Evolutionary conservation across 768 basidiomycete species (phyloP).

Genomic region (Kwoniella europaea): DNA sequence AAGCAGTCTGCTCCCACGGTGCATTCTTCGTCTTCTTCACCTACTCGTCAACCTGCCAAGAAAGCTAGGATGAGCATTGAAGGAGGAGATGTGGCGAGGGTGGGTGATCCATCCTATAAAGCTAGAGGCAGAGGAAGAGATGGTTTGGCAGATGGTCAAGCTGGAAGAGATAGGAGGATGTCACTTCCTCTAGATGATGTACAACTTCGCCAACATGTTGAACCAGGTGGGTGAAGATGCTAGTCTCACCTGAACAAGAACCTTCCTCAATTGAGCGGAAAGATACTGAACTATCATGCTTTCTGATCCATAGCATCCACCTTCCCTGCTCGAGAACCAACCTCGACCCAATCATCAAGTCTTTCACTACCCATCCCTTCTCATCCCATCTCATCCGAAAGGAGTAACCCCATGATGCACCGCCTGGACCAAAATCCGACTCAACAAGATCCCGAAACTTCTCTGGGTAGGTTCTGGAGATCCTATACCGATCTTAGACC

Average conservation of each 20-base stretch:
- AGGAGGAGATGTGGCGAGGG: not conserved
- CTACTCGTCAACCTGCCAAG: not conserved
- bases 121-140: not conserved
- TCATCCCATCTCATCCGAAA: conserved; percentile 26
- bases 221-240: too few species aligned
- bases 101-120: not conserved
- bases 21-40: not conserved
- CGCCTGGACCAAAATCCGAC: not conserved
- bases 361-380: not conserved
- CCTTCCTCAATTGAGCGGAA: too few species aligned
- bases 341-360: not conserved
- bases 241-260: too few species aligned
- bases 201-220: too few species aligned
- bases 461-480: conserved; percentile 15
- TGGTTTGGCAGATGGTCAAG: not conserved
- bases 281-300: too few species aligned
- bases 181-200: too few species aligned
- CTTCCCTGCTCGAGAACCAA: too few species aligned
- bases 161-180: too few species aligned
- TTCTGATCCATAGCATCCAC: too few species aligned
- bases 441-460: conserved; percentile 1
- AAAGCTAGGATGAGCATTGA: not conserved
- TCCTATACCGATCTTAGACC: conserved; percentile 8
- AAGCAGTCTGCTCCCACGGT: not conserved
- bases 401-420: conserved; percentile 8